Percentiles rank a stretch among this genome's conserved stretches.
phyloP scores from a whole-genome alignment of 257 asterid species.

The Hygrophila difformis region DNA sequence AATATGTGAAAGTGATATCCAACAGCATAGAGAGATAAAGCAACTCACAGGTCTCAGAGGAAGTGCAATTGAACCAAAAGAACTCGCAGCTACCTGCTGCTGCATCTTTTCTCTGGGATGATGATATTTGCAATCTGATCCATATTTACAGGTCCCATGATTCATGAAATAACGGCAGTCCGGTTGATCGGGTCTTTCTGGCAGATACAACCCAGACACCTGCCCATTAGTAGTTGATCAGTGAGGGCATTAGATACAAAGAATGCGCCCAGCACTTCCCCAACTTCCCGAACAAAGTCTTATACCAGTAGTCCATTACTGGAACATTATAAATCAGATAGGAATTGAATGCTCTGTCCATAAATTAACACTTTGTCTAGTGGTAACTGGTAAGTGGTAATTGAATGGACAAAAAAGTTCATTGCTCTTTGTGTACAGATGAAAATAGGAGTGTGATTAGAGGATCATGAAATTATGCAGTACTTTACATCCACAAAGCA shows the following conservation, averaged over 20 bases:
- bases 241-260: slow-evolving; percentile 15
- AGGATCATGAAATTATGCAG: no score
- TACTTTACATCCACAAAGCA: no score
- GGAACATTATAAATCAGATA: not conserved
- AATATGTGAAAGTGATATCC: not conserved
- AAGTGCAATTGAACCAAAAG: slow-evolving; percentile 54
- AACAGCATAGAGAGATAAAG: not conserved
- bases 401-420: not conserved
- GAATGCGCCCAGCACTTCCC: slow-evolving; percentile 32
- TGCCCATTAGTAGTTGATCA: slow-evolving; percentile 30
- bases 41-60: slow-evolving; percentile 58
- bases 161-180: slow-evolving; percentile 54
- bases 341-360: not conserved
- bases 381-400: no score
- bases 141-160: slow-evolving; percentile 54
- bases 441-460: no score
- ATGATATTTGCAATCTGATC: slow-evolving; percentile 54
- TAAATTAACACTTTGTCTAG: not conserved
- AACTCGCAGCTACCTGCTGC: slow-evolving; percentile 27
- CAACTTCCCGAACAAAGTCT: not conserved
- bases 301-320: not conserved
- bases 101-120: slow-evolving; percentile 51
- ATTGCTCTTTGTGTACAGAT: no score
- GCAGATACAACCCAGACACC: slow-evolving; percentile 30
- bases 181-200: slow-evolving; percentile 66